Evolutionary conservation across 208 protist species (phyloP), one percentile per base, ranked within the genome.

Genomic region (Entamoeba dispar): DNA sequence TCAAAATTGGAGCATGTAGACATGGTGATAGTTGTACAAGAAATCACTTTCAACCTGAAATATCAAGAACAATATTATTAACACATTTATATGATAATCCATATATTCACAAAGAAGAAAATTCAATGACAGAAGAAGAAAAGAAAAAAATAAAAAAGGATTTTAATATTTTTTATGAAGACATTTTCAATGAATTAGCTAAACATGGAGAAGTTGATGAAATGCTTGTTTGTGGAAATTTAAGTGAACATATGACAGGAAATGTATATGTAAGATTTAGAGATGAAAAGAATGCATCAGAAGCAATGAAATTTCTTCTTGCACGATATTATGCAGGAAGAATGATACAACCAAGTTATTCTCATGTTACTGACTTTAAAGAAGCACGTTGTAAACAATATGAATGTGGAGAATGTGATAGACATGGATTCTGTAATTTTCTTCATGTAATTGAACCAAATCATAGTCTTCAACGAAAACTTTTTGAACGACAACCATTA

Each of bases 1-100:
- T 96, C 92, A 98, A 99, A 95, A 98, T 98, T 94, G 98, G 98
- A 47, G 98, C 98, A n/a, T 99, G 98, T 96, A 96, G 98, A 12
- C 98, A 99, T 95, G 98, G 98, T 22, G 98, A 98, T 77, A 94
- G 96, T 57, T 99, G 98, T 96, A 98, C 96, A 5, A 97, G 98
- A 93, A 61, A 97, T 57, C 98, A 99, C 95, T 96, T 97, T 52
- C 96, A 96, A 52, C 98, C 98, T 3, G 95, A 96, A n/a, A 94
- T 95, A 51, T 97, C 96, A 10, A 97, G 97, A 55, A 98, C 97
- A 31, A 96, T 99, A 47, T 95, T 99, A 27, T 96, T 99, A 57
- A 96, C 97, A 2, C 97, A 99, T 95, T 97, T 99, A 96, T 99
- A 98, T 95, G 97, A 97, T 49, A 97, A 98, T 93, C 98, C 98